phyloP scores from a whole-genome alignment of 768 basidiomycete genomes.

The Holtermannia corniformis region DNA sequence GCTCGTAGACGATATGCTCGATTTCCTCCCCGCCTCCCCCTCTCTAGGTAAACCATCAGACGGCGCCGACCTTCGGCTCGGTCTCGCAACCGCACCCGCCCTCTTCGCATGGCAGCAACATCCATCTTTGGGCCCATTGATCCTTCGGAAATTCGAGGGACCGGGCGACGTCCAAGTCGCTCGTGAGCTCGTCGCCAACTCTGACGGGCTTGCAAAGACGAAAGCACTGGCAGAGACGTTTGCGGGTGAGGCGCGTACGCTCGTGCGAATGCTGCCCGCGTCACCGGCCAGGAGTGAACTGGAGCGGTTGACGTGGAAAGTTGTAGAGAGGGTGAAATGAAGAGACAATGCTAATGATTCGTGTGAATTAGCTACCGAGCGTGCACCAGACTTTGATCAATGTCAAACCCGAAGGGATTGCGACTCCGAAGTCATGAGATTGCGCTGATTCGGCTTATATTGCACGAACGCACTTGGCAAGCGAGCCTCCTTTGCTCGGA shows the following conservation, averaged over 20 bases:
- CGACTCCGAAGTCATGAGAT: too few relatives aligned
- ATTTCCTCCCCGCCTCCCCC: constrained; percentile 69
- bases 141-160: constrained; percentile 64
- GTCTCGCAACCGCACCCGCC: constrained; percentile 75
- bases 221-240: constrained; percentile 64
- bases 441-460: too few relatives aligned
- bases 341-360: too few relatives aligned
- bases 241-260: constrained; percentile 64
- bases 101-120: constrained; percentile 80
- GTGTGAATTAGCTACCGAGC: too few relatives aligned
- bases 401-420: too few relatives aligned
- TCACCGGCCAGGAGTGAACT: constrained; percentile 72
- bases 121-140: constrained; percentile 59
- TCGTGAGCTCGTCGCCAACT: constrained; percentile 54
- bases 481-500: too few relatives aligned
- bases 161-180: constrained; percentile 75
- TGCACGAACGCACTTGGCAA: too few relatives aligned
- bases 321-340: constrained; percentile 45
- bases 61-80: constrained; percentile 71
- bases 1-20: constrained; percentile 92
- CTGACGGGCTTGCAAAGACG: constrained; percentile 70
- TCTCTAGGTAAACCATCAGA: constrained; percentile 78
- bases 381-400: too few relatives aligned
- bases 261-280: constrained; percentile 61
- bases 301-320: constrained; percentile 58